phyloP scores from a whole-genome alignment of 2,329 filamentous ascomycete genomes.

The Aspergillus felis region DNA sequence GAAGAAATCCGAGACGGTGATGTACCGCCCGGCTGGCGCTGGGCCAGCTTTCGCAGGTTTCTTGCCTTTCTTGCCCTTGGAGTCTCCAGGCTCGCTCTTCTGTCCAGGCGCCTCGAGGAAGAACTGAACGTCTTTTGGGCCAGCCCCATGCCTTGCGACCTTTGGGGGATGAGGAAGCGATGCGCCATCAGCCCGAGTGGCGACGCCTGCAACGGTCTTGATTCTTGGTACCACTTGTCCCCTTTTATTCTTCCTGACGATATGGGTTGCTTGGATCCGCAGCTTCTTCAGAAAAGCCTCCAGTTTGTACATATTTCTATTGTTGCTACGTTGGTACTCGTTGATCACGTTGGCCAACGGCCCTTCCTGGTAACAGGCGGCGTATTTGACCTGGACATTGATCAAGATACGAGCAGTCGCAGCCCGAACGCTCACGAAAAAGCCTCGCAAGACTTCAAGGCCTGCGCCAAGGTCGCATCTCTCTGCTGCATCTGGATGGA shows the following conservation, averaged over 20 bases:
- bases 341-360: conserved; percentile 38
- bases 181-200: conserved; percentile 37
- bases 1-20: conserved; percentile 53
- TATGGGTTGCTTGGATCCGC: conserved; percentile 40
- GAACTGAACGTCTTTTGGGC: conserved; percentile 53
- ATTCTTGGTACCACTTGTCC: conserved; percentile 31
- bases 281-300: conserved; percentile 38
- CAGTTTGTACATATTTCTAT: conserved; percentile 19
- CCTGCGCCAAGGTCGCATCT: conserved; percentile 45
- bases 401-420: conserved; percentile 56
- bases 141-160: conserved; percentile 39
- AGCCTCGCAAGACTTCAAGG: conserved; percentile 57
- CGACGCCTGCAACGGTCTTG: conserved; percentile 48
- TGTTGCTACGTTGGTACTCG: conserved; percentile 23
- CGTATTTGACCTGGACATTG: conserved; percentile 61
- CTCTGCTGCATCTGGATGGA: conserved; percentile 31
- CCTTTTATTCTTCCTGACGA: conserved; percentile 32
- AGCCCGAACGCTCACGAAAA: conserved; percentile 59
- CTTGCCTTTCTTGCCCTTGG: conserved; percentile 27
- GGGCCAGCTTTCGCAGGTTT: conserved; percentile 28
- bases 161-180: conserved; percentile 33
- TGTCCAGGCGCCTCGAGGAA: conserved; percentile 38
- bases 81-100: conserved; percentile 7
- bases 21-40: conserved; percentile 38
- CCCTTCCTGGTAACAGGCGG: conserved; percentile 53